phyloP scores from a whole-genome alignment of 139 green algal genomes.

The Desmodesmus armatus region DNA sequence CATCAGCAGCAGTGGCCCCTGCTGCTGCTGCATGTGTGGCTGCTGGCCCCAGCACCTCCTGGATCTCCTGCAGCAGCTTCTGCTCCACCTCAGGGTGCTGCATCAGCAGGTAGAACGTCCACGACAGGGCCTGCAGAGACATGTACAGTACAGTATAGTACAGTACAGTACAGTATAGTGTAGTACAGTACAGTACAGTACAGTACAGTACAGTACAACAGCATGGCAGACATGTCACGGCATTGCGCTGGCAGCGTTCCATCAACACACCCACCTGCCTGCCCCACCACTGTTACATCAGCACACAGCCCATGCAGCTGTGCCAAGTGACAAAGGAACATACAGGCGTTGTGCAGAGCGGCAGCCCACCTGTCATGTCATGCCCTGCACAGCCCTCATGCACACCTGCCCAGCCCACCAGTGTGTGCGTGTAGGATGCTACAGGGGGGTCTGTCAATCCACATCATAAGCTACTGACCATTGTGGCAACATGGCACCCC shows the following conservation, averaged over 20 bases:
- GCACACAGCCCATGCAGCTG: no score
- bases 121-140: slow-evolving; percentile 21
- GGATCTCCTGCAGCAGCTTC: slow-evolving; percentile 39
- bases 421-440: not conserved
- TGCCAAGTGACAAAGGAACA: no score
- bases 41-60: slow-evolving; percentile 23
- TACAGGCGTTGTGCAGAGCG: no score
- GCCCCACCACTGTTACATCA: no score
- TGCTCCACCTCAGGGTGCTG: slow-evolving; percentile 33
- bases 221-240: not conserved
- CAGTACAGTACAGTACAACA: not conserved
- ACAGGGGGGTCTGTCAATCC: not conserved
- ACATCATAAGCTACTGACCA: not conserved
- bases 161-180: not conserved
- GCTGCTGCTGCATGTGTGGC: not conserved
- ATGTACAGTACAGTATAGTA: not conserved
- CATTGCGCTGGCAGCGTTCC: not conserved
- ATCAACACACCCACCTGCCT: no score
- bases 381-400: no score
- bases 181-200: not conserved
- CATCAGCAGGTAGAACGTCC: slow-evolving; percentile 45
- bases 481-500: not conserved
- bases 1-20: not conserved
- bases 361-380: no score
- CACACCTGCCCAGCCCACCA: no score